phyloP scores from a whole-genome alignment of 2,329 filamentous ascomycete species.

The Catunica adiposa region DNA sequence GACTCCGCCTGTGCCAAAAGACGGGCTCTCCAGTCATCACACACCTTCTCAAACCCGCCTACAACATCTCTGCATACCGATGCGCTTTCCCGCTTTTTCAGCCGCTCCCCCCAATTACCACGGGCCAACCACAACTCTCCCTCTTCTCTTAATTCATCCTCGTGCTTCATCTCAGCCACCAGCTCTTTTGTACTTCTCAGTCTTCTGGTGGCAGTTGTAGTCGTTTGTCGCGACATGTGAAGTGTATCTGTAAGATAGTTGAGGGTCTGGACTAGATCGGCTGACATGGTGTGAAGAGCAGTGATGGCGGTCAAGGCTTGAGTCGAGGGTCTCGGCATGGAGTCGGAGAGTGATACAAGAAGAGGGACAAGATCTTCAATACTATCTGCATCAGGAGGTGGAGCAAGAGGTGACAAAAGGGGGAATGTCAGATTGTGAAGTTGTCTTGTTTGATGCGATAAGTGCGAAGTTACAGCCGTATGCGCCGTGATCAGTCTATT shows the following conservation, averaged over 20 bases:
- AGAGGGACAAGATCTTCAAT: conserved; percentile 55
- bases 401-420: conserved; percentile 50
- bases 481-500: conserved; percentile 60
- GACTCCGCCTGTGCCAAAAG: conserved; percentile 49
- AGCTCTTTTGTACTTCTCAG: conserved; percentile 71
- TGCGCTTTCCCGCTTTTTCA: conserved; percentile 65
- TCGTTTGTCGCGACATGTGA: conserved; percentile 85
- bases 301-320: conserved; percentile 48
- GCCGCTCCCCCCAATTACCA: conserved; percentile 66
- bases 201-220: conserved; percentile 61
- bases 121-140: conserved; percentile 66
- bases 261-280: conserved; percentile 61
- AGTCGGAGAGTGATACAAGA: conserved; percentile 45
- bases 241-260: conserved; percentile 79
- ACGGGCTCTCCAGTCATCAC: conserved; percentile 65
- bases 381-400: conserved; percentile 44
- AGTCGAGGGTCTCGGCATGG: conserved; percentile 49
- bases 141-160: conserved; percentile 68
- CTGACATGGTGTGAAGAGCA: conserved; percentile 51
- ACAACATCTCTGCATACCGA: conserved; percentile 75
- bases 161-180: conserved; percentile 66
- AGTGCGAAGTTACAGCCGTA: conserved; percentile 55
- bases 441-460: conserved; percentile 58
- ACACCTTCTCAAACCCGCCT: conserved; percentile 81
- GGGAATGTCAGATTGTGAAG: conserved; percentile 57